Base-by-base conservation (phyloP, 371 early-diverging fungal genomes). In the Capniomyces stellatus region DNA sequence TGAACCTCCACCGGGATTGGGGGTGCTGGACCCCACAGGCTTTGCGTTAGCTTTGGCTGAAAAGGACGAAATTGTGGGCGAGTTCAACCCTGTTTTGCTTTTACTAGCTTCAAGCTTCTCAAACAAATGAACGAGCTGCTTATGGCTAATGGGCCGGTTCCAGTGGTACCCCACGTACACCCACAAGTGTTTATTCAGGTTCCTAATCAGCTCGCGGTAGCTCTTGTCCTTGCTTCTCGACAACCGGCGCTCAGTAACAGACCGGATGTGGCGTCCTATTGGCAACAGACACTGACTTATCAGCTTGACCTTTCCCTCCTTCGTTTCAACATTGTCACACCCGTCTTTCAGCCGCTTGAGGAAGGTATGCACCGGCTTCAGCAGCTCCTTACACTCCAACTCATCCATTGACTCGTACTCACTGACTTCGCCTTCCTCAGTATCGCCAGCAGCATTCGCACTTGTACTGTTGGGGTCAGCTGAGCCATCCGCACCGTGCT, bases 201-300 rank as follows among this genome's bases (percentile, higher is more conserved):
- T 31, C 2, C 13, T 15, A n/a, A 51, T 22, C 18, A 46, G 44
- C 52, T 63, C 51, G 52, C 51, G 22, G 4, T 41, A 42, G 23
- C 28, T 18, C 39, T 58, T 49, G 29, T 42, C 40, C 25, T 35
- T 18, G 12, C 51, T 41, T 23, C 57, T 58, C 29, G 57, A 21
- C 18, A 54, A 30, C 54, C 56, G 54, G 30, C 66, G 57, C 29
- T 62, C 60, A 12, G 72, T 55, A 12, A 67, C 57, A 18, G 66
- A 58, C 2, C 69, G 65, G 47, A 85, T 81, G 24, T 72, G 75
- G 19, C 71, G 67, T 8, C 83, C 87, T 54, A 84, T 77, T 29
- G 64, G 68, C 29, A 61, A 52, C 42, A 83, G 55, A 39, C 74
- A 75, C 29, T 75, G 74, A 43, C 69, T 67, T 52, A 82, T 75